These are phyloP conservation scores for Mycogone perniciosa DNA, from an alignment of 2,329 filamentous ascomycete genomes.

Conservation along the genomic window DNA sequence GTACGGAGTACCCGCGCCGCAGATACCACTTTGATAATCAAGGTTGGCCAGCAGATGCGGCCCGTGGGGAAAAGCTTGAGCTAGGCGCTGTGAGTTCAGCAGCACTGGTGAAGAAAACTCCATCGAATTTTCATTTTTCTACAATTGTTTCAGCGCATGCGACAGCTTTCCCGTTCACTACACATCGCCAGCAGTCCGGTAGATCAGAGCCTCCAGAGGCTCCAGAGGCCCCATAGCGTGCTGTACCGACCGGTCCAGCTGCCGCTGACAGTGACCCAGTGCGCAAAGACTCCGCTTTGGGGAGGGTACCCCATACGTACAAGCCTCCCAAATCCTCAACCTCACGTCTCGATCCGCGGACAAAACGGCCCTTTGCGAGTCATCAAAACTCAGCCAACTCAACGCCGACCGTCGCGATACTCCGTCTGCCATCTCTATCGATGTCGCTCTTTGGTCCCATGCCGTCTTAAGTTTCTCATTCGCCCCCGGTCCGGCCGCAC, in stretches of 20 bases:
- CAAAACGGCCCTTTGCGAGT: constrained; percentile 42
- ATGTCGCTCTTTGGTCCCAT: constrained; percentile 46
- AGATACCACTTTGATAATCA: not conserved
- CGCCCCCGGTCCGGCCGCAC: constrained; percentile 43
- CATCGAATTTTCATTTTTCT: constrained; percentile 4
- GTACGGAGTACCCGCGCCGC: not conserved
- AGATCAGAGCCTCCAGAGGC: not conserved
- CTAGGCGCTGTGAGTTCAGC: not conserved
- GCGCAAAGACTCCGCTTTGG: constrained; percentile 34
- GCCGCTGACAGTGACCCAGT: constrained; percentile 18
- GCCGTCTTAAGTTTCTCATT: constrained; percentile 41
- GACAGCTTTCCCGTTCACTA: constrained; percentile 1
- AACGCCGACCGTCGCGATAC: constrained; percentile 36
- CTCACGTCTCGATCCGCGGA: constrained; percentile 49
- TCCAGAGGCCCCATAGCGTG: constrained; percentile 10
- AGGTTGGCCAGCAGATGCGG: not conserved
- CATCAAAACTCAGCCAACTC: constrained; percentile 45
- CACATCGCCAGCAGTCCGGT: constrained; percentile 5
- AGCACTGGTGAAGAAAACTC: constrained; percentile 1
- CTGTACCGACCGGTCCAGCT: constrained; percentile 13
- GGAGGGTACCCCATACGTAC: constrained; percentile 28
- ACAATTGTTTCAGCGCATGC: not conserved
- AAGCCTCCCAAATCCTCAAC: constrained; percentile 43
- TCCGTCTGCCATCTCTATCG: constrained; percentile 42
- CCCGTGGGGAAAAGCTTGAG: not conserved